These are phyloP conservation scores for Gossypium thurberi DNA, from an alignment of 345 rosid genomes.

Conservation along the genomic window DNA sequence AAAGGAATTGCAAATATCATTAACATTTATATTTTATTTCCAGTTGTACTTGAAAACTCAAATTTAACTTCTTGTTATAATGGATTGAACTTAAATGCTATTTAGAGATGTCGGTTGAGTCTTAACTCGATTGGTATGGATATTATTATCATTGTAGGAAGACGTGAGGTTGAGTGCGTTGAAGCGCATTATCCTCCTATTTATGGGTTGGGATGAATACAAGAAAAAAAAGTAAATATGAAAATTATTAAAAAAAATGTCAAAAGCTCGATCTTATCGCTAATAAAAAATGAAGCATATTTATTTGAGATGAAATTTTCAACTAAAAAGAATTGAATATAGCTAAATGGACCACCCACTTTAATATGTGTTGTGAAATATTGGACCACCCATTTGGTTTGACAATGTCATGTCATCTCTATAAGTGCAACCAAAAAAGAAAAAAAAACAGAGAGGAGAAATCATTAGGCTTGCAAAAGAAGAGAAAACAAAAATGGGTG, in stretches of 20 bases:
- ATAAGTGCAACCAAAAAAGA: not conserved
- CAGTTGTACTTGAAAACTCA: too few species aligned
- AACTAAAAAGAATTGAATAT: too few species aligned
- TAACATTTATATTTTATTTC: too few species aligned
- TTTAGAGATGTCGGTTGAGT: not conserved
- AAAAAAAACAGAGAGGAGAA: not conserved
- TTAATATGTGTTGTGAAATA: slow-evolving; percentile 6
- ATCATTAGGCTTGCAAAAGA: not conserved
- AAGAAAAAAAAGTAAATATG: too few species aligned
- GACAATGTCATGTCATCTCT: slow-evolving; percentile 2
- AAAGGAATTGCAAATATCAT: too few species aligned
- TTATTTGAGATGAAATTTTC: too few species aligned
- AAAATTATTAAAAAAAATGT: too few species aligned
- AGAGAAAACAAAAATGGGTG: not conserved
- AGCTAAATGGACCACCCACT: slow-evolving; percentile 12
- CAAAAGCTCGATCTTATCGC: too few species aligned
- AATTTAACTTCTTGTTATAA: too few species aligned
- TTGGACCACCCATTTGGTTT: slow-evolving; percentile 21
- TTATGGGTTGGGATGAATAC: not conserved
- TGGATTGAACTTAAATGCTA: too few species aligned
- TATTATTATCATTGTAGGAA: not conserved
- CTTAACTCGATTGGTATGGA: too few species aligned
- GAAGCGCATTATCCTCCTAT: not conserved
- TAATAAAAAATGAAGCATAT: too few species aligned
- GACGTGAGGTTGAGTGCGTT: fast-evolving